phyloP scores from a whole-genome alignment of 2,329 filamentous ascomycete species.

The Xylaria sp. region DNA sequence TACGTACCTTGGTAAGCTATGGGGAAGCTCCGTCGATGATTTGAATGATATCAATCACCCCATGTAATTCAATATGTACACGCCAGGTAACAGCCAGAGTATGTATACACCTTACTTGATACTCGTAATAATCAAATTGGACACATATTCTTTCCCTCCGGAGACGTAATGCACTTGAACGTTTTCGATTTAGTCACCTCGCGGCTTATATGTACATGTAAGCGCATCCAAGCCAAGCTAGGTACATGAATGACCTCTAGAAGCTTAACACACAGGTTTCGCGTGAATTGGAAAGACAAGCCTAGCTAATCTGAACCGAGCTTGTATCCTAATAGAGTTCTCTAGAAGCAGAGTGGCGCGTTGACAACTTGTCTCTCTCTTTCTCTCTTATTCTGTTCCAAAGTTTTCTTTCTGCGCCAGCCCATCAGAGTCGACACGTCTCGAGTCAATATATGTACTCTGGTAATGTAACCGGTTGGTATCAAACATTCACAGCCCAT shows the following conservation, averaged over 20 bases:
- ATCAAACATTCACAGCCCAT: neutral
- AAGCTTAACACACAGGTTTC: neutral
- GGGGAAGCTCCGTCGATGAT: neutral
- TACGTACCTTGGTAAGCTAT: too few relatives aligned
- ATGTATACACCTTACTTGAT: neutral
- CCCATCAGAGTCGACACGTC: neutral
- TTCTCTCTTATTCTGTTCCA: neutral
- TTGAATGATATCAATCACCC: neutral
- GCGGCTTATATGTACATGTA: slow-evolving; percentile 1
- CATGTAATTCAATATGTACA: too few relatives aligned
- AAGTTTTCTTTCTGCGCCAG: neutral
- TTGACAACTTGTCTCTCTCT: neutral
- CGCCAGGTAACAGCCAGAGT: too few relatives aligned
- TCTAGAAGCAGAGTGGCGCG: neutral
- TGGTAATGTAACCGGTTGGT: neutral
- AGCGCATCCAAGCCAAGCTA: neutral
- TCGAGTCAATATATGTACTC: slow-evolving; percentile 2
- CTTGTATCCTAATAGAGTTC: neutral
- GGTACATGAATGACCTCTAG: neutral
- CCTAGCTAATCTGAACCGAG: slow-evolving; percentile 4
- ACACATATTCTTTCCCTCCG: neutral
- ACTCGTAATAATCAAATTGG: neutral
- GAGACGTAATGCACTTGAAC: neutral
- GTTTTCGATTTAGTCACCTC: neutral
- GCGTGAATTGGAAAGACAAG: neutral